Base-by-base conservation (phyloP, 108 stramenopile genomes). In the Stephanodiscus minutulus region DNA sequence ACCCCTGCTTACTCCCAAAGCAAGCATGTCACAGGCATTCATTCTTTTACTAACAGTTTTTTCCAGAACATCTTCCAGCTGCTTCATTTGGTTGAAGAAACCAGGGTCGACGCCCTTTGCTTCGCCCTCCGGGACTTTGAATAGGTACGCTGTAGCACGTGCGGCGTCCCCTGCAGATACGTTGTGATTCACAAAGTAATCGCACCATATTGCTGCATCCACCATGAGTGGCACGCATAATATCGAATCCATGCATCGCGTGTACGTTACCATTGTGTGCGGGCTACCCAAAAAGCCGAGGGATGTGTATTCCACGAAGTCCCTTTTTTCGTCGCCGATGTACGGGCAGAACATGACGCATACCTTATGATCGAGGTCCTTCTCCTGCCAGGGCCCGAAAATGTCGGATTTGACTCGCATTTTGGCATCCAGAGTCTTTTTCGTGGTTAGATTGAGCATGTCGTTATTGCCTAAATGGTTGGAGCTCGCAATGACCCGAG, bases 391-490 rank as follows among this genome's bases (percentile, higher is more conserved):
- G 5, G 91, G 84, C 15, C 66, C 90, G 74, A 94, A 94, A 53
- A 94, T 90, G 65, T 88, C 68, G 24, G 59, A 71, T 73, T 94
- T 94, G 43, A 92, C 91, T 28, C 91, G 76, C 88, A 94, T 87
- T 71, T 94, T 94, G 0, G 93, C 91, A 44, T 72, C 54, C 48
- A 86, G 66, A 53, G 89, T 80, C 64, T 85, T 78, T 52, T 83
- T 81, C 9, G 72, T 73, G n/a, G 86, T 82, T 2, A 95, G 81
- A 65, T 95, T 95, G 0, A 84, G 86, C 91, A 95, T 95, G 83
- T 95, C 94, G 64, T 95, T 95, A 79, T 95, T 93, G 13, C 94
- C 94, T 17, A 95, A 71, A 70, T 95, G 94, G 81, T 95, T 95
- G 12, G 88, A 90, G 39, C 88, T 89, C 31, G 94, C 91, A 61